Evolutionary conservation across 257 asterid genomes (phyloP), one percentile per base, ranked within the genome.

Genomic region (Solanum piurae): DNA sequence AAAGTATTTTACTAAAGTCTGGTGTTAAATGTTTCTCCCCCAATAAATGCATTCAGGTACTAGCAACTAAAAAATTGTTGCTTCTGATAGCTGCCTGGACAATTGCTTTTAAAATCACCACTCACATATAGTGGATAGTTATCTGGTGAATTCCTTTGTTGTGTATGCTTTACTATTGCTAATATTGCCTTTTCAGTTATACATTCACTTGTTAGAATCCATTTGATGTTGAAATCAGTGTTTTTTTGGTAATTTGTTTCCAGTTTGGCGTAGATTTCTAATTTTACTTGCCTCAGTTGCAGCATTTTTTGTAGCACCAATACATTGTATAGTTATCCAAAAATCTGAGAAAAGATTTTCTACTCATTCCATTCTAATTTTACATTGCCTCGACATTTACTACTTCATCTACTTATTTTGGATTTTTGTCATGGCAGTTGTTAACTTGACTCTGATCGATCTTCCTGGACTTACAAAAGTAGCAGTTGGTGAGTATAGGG

Each of bases 391-490:
- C 7, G 38, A 42, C 25, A 79, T 79, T 79, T 25, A 29, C 84
- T 79, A 14, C 84, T 42, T 25, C 84, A 42, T 42, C 84, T 42
- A 44, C 64, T 79, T 79, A 42, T 42, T 27, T 42, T 79, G 62
- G 38, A 44, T 44, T 86, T 71, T 27, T 46, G 12, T 89, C 85
- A 37, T 91, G 92, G 91, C 98, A 97, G 99, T 97, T 89, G 99
- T 97, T 90, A 94, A 97, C 89, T 94, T 97, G 94, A 95, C 99
- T 36, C 90, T 95, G 90, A 90, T 97, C 58, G 99, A 97, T 93
- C 99, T 95, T 93, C 99, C 99, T 87, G 99, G 99, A 82, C 98
- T 95, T 76, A 97, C 99, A 60, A 97, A 97, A 88, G 99, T 97
- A 80, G 99, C 99, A 52, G 96, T 97, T 75, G 99, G 99, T 97